phyloP scores from a whole-genome alignment of 208 protist genomes.

The Porcisia deanei region DNA sequence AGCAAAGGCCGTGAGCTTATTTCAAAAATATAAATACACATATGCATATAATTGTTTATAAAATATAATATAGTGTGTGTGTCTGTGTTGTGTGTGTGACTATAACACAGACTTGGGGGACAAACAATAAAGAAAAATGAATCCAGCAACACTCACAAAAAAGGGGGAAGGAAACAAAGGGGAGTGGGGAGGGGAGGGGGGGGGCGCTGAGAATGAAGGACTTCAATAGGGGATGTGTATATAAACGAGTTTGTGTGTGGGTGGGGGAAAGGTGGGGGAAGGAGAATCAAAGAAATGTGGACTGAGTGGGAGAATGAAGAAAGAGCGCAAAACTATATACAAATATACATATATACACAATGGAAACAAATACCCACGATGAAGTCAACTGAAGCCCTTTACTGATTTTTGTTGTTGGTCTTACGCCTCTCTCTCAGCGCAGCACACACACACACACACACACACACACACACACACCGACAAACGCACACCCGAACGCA shows the following conservation, averaged over 20 bases:
- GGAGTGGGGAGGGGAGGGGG: neutral
- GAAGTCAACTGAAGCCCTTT: neutral
- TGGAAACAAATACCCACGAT: neutral
- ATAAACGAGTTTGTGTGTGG: too few relatives aligned
- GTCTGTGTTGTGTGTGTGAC: neutral
- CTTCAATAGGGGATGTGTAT: too few relatives aligned
- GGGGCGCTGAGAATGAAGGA: neutral
- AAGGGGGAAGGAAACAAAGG: too few relatives aligned
- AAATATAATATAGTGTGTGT: neutral
- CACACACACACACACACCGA: conserved; percentile 2
- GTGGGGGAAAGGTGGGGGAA: too few relatives aligned
- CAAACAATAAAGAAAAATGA: neutral
- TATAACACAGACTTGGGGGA: too few relatives aligned
- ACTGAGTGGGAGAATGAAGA: neutral
- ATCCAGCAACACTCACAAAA: neutral
- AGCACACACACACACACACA: neutral
- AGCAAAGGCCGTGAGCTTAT: neutral
- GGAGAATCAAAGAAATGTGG: neutral
- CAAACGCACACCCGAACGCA: neutral
- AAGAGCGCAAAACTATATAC: neutral
- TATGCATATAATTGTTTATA: neutral
- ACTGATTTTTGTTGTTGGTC: neutral
- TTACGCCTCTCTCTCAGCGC: neutral
- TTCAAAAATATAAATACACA: neutral
- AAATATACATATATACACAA: neutral